Conservation (phyloP, 768 basidiomycete genomes). For the Psilocybe subaeruginosa region DNA sequence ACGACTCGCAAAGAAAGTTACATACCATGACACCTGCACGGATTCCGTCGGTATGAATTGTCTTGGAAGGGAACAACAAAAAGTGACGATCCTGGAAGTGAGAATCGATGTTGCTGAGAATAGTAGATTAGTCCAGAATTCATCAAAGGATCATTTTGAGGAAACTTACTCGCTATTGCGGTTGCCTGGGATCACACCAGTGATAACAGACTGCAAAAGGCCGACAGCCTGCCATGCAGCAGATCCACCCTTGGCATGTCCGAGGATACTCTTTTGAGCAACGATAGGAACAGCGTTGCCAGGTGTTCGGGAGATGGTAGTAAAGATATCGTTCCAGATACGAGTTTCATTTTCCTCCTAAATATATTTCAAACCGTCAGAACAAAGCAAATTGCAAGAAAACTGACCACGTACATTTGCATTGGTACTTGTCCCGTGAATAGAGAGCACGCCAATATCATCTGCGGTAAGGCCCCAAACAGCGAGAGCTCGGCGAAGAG, state of each 20-base stretch:
- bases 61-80: slow-evolving; percentile 97
- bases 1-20: slow-evolving; percentile 1
- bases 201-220: slow-evolving; percentile 80
- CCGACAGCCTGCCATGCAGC: slow-evolving; percentile 98
- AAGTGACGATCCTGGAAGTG: slow-evolving; percentile 87
- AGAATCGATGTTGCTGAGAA: slow-evolving; percentile 84
- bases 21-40: slow-evolving; percentile 84
- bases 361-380: slow-evolving; percentile 12
- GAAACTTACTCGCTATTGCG: slow-evolving; percentile 89
- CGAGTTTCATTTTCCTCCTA: slow-evolving; percentile 97
- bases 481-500: slow-evolving; percentile 93
- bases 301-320: slow-evolving; percentile 82
- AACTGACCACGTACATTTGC: slow-evolving; percentile 60
- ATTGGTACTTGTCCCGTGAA: slow-evolving; percentile 86
- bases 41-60: slow-evolving; percentile 93
- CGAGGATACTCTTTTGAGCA: slow-evolving; percentile 96
- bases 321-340: slow-evolving; percentile 96
- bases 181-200: slow-evolving; percentile 93
- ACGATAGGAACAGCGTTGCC: slow-evolving; percentile 98
- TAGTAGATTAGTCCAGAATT: slow-evolving; percentile 3
- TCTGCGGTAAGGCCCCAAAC: slow-evolving; percentile 96
- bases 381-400: not conserved
- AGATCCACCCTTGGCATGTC: slow-evolving; percentile 99
- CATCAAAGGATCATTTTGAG: not conserved
- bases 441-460: slow-evolving; percentile 88